Base-by-base conservation (phyloP, 2,329 filamentous ascomycete species). In the Gaeumannomyces tritici region DNA sequence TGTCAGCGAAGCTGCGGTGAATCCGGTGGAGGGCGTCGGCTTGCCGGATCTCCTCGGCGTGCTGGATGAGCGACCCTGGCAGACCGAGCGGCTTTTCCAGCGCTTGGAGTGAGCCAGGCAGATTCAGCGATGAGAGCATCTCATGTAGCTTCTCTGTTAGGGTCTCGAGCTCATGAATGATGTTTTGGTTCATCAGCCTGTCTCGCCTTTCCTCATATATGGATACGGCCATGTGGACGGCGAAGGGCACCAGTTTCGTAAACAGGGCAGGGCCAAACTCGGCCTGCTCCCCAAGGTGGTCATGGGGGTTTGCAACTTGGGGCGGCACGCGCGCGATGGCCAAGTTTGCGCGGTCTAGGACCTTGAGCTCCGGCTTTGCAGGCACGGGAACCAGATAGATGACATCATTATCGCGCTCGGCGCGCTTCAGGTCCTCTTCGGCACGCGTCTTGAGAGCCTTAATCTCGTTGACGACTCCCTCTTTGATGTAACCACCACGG, bases 401-500 rank as follows among this genome's bases (percentile, higher is more conserved):
- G 68, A 96, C 81, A 72, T 99, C 93, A 67, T 99, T 99, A 71
- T 99, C 95, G 73, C 91, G 96, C 73, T 98, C 93, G 0, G 93
- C 93, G 58, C 93, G 82, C 75, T 96, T 96, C 67, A 99, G 71
- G 67, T 97, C 92, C 68, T 96, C 93, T 42, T 89, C 83, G 0
- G 96, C 89, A 64, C 89, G 87, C 64, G 81, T 88, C 77, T 96
- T 96, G 63, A 99, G 75, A 0, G 87, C 89, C 62, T 91, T 89
- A 31, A 99, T 77, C 72, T 98, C 95, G 1, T 88, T 88, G 3
- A 90, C 77, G 0, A 99, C 91, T 0, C 84, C 80, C 69, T 91
- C 92, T 12, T 42, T 57, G 63, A 98, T 82, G 73, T 93, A 92
- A 15, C 80, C 80, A 4, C 80, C 80, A 60, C 85, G 85, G 33